These are phyloP conservation scores for Fraxinus excelsior DNA, from an alignment of 257 asterid genomes.

Conservation along the genomic window DNA sequence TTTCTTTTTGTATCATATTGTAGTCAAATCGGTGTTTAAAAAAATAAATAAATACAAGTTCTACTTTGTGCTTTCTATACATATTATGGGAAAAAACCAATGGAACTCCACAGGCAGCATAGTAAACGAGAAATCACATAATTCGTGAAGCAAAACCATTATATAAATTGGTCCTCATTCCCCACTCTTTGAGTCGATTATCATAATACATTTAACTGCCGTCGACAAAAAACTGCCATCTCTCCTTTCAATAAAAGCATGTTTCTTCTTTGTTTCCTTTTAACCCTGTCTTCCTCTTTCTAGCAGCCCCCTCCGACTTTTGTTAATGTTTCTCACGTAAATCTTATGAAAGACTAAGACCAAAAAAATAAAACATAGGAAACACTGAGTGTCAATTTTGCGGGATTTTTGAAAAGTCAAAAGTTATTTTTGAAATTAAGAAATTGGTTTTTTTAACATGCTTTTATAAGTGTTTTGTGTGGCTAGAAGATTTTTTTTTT, in stretches of 20 bases:
- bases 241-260: background rate
- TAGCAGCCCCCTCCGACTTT: constrained; percentile 17
- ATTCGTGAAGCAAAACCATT: background rate
- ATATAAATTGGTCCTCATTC: background rate
- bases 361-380: constrained; percentile 17
- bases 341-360: background rate
- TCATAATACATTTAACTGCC: constrained; percentile 10
- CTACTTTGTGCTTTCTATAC: too few species aligned
- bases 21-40: too few species aligned
- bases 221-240: constrained; percentile 27
- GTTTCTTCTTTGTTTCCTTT: constrained; percentile 3
- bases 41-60: background rate
- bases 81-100: too few species aligned
- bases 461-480: too few species aligned
- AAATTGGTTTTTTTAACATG: too few species aligned
- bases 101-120: too few species aligned
- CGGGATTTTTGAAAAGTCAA: too few species aligned
- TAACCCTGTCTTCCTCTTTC: constrained; percentile 2
- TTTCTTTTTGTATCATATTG: background rate
- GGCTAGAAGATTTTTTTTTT: too few species aligned
- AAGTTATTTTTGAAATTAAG: too few species aligned
- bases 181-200: background rate
- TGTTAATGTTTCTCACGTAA: constrained; percentile 22
- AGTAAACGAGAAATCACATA: background rate
- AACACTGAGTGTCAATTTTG: background rate